These are phyloP conservation scores for Clohesyomyces aquaticus DNA, from an alignment of 495 filamentous ascomycete genomes.

Conservation along the genomic window DNA sequence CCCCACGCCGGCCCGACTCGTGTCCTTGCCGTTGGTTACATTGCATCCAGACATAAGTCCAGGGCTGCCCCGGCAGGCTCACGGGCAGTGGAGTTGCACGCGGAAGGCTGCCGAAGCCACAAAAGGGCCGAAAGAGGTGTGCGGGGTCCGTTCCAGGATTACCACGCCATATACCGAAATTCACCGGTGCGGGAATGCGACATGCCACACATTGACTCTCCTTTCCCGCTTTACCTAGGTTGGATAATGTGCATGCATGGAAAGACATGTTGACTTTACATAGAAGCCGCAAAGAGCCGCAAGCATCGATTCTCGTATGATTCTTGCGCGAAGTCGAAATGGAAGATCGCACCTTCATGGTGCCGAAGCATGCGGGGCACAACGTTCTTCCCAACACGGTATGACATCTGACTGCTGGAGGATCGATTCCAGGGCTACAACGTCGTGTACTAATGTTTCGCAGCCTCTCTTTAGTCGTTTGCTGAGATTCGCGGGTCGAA, in stretches of 20 bases:
- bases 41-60: no score
- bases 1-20: no score
- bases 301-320: constrained; percentile 7
- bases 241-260: not conserved
- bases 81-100: no score
- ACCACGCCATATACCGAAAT: constrained; percentile 15
- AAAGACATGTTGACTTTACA: not conserved
- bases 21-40: no score
- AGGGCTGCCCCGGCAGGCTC: no score
- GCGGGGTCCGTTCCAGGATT: constrained; percentile 7
- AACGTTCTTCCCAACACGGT: constrained; percentile 33
- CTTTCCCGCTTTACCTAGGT: constrained; percentile 1
- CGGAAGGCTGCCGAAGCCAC: constrained; percentile 2
- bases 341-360: constrained; percentile 25
- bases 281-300: not conserved
- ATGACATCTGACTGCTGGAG: not conserved
- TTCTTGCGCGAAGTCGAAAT: constrained; percentile 12
- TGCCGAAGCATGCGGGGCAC: constrained; percentile 29
- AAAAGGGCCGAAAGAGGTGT: not conserved
- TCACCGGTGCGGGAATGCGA: constrained; percentile 17
- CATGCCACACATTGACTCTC: constrained; percentile 19
- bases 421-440: not conserved
- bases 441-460: not conserved
- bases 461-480: constrained; percentile 45
- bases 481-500: constrained; percentile 41